These are phyloP conservation scores for Ligustrum vulgare DNA, from an alignment of 257 asterid genomes.

Conservation along the genomic window DNA sequence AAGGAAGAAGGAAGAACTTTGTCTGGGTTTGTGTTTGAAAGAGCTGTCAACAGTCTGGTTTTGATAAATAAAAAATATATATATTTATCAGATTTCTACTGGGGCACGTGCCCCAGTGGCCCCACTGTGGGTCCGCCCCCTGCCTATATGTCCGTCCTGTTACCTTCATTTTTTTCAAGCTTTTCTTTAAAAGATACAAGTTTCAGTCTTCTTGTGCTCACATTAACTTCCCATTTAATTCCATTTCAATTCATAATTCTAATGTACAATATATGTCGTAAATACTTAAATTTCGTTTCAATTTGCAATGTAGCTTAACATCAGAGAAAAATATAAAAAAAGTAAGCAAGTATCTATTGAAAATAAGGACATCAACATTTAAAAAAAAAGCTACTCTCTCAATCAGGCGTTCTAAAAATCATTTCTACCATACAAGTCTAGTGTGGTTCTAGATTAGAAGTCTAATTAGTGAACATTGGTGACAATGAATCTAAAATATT, in stretches of 20 bases:
- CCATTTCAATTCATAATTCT: slow-evolving; percentile 4
- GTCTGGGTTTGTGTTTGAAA: too few species aligned
- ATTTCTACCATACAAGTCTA: not conserved
- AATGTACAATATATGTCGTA: not conserved
- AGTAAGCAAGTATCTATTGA: not conserved
- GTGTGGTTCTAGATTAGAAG: not conserved
- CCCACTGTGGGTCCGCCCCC: too few species aligned
- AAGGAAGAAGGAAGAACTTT: too few species aligned
- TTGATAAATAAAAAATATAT: too few species aligned
- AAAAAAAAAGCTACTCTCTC: not conserved
- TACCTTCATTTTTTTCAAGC: too few species aligned
- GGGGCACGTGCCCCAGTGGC: too few species aligned
- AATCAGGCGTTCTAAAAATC: not conserved
- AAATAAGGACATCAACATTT: not conserved
- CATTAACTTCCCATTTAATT: not conserved
- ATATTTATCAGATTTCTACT: too few species aligned
- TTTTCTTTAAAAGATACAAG: slow-evolving; percentile 3
- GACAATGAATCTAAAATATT: too few species aligned
- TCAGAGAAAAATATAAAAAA: not conserved
- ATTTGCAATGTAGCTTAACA: not conserved
- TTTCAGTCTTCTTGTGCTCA: slow-evolving; percentile 10
- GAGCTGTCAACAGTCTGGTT: too few species aligned
- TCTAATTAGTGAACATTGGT: not conserved
- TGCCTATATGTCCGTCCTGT: too few species aligned
- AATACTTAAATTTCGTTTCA: not conserved